A percentile compares a stretch with the other conserved stretches of the same genome.
phyloP scores from a whole-genome alignment of 106 monocot genomes.

The Dendrobium chrysotoxum region DNA sequence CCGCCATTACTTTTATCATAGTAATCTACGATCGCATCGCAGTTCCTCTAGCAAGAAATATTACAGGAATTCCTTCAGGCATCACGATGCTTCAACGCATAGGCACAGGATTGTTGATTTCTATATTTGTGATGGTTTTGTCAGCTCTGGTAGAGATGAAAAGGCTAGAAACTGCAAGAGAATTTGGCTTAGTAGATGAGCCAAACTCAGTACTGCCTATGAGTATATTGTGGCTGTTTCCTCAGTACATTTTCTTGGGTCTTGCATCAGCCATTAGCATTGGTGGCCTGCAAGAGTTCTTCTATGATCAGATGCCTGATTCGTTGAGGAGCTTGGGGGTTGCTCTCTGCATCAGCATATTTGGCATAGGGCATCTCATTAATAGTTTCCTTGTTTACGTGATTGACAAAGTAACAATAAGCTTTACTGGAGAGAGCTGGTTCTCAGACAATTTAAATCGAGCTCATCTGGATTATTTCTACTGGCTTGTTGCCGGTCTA shows the following conservation, averaged over 20 bases:
- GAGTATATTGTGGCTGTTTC: not conserved
- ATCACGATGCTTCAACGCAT: not conserved
- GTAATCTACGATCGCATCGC: not conserved
- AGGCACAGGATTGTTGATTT: not conserved
- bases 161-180: not conserved
- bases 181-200: not conserved
- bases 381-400: not conserved
- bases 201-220: not conserved
- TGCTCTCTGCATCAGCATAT: not conserved
- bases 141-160: constrained; percentile 9
- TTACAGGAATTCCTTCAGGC: not conserved
- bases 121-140: not conserved
- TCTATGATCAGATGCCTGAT: no score
- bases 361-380: not conserved
- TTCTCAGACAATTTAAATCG: constrained; percentile 6
- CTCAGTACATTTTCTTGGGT: not conserved
- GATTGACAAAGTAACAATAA: not conserved
- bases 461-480: constrained; percentile 11
- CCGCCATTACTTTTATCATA: not conserved
- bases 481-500: constrained; percentile 1
- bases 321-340: not conserved
- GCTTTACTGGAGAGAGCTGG: not conserved
- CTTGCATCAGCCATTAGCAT: not conserved
- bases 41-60: not conserved
- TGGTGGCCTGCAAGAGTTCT: not conserved